Percentiles rank a stretch among this genome's conserved stretches.
Conservation (phyloP, 1,284 basidiomycete genomes). For the Amylostereum chailletii region DNA sequence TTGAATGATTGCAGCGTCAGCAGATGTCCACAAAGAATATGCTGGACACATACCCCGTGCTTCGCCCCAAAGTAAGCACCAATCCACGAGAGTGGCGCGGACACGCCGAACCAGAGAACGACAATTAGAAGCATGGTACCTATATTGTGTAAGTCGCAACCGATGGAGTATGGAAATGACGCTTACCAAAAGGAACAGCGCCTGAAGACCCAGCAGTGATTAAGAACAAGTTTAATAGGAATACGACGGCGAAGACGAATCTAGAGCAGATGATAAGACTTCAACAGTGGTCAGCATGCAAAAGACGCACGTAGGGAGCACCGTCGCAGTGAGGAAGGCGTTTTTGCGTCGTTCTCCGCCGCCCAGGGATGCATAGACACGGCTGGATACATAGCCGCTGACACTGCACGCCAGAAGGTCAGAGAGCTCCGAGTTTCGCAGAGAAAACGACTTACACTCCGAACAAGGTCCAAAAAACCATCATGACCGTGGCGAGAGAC, state of each 20-base stretch:
- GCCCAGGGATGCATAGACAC: constrained; percentile 78
- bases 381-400: constrained; percentile 84
- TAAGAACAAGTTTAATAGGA: constrained; percentile 83
- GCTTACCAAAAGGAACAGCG: constrained; percentile 86
- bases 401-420: constrained; percentile 37
- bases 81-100: constrained; percentile 73
- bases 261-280: constrained; percentile 26
- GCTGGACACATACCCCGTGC: constrained; percentile 61
- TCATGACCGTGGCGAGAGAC: constrained; percentile 91
- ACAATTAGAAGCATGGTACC: constrained; percentile 87
- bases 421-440: not conserved
- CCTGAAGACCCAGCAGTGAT: constrained; percentile 84
- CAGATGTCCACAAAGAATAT: constrained; percentile 4
- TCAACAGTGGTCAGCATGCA: not conserved
- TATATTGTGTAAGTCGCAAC: constrained; percentile 16
- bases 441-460: constrained; percentile 47
- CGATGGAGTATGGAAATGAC: not conserved
- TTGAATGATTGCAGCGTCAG: constrained; percentile 20
- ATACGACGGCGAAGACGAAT: constrained; percentile 74
- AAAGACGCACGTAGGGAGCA: constrained; percentile 72
- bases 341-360: constrained; percentile 78
- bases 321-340: constrained; percentile 80
- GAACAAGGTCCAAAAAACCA: constrained; percentile 94
- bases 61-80: constrained; percentile 78
- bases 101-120: constrained; percentile 93